Evolutionary conservation across 805 yeast species (phyloP).

Genomic region (Suhomyces faveliae): DNA sequence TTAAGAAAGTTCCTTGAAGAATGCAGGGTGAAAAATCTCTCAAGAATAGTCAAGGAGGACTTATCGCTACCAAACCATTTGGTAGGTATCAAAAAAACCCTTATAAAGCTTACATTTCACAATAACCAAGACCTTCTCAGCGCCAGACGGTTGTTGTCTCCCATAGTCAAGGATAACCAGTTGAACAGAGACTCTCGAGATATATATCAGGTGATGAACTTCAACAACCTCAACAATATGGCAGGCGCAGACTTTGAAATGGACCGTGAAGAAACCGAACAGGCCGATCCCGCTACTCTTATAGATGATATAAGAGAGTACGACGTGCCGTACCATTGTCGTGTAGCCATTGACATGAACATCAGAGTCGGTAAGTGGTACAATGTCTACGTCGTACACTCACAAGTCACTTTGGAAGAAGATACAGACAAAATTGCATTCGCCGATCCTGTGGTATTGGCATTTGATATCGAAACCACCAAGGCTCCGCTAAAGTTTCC

Average conservation of each 20-base stretch:
- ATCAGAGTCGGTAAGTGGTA: slow-evolving; percentile 97
- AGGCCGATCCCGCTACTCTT: slow-evolving; percentile 55
- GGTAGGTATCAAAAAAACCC: slow-evolving; percentile 63
- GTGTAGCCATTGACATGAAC: slow-evolving; percentile 89
- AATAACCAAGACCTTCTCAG: slow-evolving; percentile 71
- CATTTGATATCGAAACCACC: slow-evolving; percentile 97
- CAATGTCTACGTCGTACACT: slow-evolving; percentile 63
- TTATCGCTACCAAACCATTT: slow-evolving; percentile 81
- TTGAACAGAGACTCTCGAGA: slow-evolving; percentile 61
- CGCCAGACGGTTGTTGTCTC: slow-evolving; percentile 68
- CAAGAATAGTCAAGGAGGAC: slow-evolving; percentile 71
- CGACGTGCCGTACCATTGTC: slow-evolving; percentile 94
- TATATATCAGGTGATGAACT: slow-evolving; percentile 58
- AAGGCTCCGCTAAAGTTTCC: slow-evolving; percentile 96
- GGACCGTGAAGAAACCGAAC: slow-evolving; percentile 12
- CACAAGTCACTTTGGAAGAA: slow-evolving; percentile 53
- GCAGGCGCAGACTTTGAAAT: slow-evolving; percentile 12
- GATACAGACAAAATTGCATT: slow-evolving; percentile 79
- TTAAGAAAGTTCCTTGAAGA: slow-evolving; percentile 66
- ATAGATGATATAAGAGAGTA: slow-evolving; percentile 86
- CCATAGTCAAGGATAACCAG: slow-evolving; percentile 69
- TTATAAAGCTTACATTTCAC: slow-evolving; percentile 70
- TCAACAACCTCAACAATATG: slow-evolving; percentile 27
- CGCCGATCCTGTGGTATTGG: slow-evolving; percentile 95
- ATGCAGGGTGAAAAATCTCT: slow-evolving; percentile 50